Evolutionary conservation across 2,329 filamentous ascomycete genomes (phyloP).

Genomic region (Metarhizium rileyi): DNA sequence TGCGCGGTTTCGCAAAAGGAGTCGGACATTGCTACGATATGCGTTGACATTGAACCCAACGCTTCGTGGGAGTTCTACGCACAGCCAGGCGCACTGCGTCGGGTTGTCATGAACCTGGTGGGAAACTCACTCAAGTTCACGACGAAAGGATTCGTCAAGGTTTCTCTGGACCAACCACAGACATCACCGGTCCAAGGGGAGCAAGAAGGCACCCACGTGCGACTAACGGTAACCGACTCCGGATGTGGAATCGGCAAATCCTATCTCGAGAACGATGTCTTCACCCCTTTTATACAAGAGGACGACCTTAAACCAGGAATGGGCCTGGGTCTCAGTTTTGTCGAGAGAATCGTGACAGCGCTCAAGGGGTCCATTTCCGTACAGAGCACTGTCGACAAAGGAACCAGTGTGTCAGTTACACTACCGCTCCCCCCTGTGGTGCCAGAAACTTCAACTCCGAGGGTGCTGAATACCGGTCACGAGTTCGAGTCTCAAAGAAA

Average conservation of each 20-base stretch:
- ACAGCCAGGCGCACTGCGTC: conserved; percentile 40
- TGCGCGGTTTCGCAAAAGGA: conserved; percentile 1
- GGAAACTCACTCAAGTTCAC: conserved; percentile 57
- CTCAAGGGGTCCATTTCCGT: conserved; percentile 51
- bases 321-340: conserved; percentile 56
- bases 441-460: conserved; percentile 1
- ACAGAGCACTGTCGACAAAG: conserved; percentile 30
- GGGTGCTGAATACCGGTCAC: conserved; percentile 11
- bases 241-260: conserved; percentile 56
- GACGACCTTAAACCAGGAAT: conserved; percentile 49
- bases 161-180: conserved; percentile 13
- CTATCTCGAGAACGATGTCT: conserved; percentile 50
- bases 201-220: conserved; percentile 11
- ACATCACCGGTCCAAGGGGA: not conserved
- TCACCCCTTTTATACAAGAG: conserved; percentile 56
- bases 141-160: conserved; percentile 19
- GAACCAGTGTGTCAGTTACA: conserved; percentile 26
- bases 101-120: conserved; percentile 54
- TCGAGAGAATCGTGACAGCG: conserved; percentile 47
- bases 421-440: conserved; percentile 17
- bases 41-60: conserved; percentile 30
- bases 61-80: conserved; percentile 43
- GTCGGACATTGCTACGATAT: conserved; percentile 16
- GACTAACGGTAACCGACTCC: conserved; percentile 48
- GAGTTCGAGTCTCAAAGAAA: conserved; percentile 19